Percentiles rank a stretch among this genome's conserved stretches.
These are phyloP conservation scores for Plasmopara halstedii DNA, from an alignment of 352 stramenopile genomes.

Conservation along the genomic window DNA sequence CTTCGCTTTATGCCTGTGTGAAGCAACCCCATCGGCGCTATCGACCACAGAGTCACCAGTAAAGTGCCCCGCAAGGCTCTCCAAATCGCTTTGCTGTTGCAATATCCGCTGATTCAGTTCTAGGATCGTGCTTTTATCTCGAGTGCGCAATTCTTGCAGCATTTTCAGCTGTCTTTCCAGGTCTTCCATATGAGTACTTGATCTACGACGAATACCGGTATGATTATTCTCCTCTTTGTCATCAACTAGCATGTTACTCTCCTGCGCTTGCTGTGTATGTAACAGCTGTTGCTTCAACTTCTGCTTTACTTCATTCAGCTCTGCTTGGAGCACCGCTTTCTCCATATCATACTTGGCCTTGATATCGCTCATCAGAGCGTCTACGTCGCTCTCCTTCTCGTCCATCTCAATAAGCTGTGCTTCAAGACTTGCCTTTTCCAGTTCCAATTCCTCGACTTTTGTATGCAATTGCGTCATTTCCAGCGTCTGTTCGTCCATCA, in stretches of 20 bases:
- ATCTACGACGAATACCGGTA: conserved; percentile 3
- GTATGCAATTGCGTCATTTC: conserved; percentile 56
- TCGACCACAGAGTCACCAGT: conserved; percentile 29
- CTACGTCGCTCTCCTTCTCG: conserved; percentile 50
- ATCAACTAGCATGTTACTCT: conserved; percentile 1
- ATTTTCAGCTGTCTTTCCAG: conserved; percentile 53
- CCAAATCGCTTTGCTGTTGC: conserved; percentile 51
- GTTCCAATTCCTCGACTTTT: conserved; percentile 43
- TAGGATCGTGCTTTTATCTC: conserved; percentile 49
- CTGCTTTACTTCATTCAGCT: conserved; percentile 33
- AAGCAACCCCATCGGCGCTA: conserved; percentile 25
- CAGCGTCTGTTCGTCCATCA: conserved; percentile 56
- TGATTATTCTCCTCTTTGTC: conserved; percentile 1
- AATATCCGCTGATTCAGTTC: conserved; percentile 49
- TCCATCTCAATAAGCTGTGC: conserved; percentile 72
- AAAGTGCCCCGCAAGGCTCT: conserved; percentile 48
- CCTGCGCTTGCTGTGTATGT: conserved; percentile 26
- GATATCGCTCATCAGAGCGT: conserved; percentile 35
- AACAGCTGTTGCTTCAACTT: conserved; percentile 32
- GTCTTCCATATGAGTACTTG: conserved; percentile 20
- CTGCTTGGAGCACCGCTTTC: conserved; percentile 31
- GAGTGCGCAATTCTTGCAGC: conserved; percentile 58
- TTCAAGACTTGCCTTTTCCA: conserved; percentile 46
- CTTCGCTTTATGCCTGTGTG: conserved; percentile 27
- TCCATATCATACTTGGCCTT: conserved; percentile 52